Evolutionary conservation across 1,284 basidiomycete species (phyloP), one percentile per base, ranked within the genome.

Genomic region (Schizophyllum amplum): DNA sequence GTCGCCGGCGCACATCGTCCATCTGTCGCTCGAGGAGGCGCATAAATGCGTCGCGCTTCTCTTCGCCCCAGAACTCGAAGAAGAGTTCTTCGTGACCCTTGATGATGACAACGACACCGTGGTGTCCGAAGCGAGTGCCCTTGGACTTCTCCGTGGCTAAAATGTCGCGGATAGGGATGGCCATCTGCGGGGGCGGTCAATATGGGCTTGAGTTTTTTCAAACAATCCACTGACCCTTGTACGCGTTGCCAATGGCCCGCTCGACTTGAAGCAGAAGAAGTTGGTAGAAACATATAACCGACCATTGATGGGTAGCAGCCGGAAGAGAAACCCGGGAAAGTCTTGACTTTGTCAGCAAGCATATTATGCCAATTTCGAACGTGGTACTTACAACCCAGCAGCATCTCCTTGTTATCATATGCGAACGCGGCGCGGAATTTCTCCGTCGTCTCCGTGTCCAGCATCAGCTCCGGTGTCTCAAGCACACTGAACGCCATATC

Each of bases 31-130:
- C 85, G 51, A 99, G 75, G 17, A 94, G 75, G 3, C 69, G 70
- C 17, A 89, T 80, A 66, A 95, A 93, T 3, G 86, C 82, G 59
- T 86, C 80, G 27, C 94, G 82, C 54, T 90, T 86, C 55, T 90
- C 84, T 57, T 85, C 79, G 9, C 86, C 86, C 48, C 80, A 75
- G 67, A 99, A 96, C 71, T 98, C 96, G 63, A 98, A 89, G 75
- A 98, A 99, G 1, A 99, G 77, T 68, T 99, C 96, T 73, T 98
- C 96, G 68, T 98, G 91, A 0, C 96, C 96, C 65, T 91, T 91
- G 62, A 99, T 86, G 55, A 97, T 88, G 58, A 98, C 77, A 25
- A 92, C 85, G 21, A 98, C 80, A 5, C 94, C 96, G 63, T 90
- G 83, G 65, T 93, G 92, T 1, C 89, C 92, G 66, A 94, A 92